Conservation (phyloP, 192 early-diverging fungal genomes). For the Linnemannia zychae region DNA sequence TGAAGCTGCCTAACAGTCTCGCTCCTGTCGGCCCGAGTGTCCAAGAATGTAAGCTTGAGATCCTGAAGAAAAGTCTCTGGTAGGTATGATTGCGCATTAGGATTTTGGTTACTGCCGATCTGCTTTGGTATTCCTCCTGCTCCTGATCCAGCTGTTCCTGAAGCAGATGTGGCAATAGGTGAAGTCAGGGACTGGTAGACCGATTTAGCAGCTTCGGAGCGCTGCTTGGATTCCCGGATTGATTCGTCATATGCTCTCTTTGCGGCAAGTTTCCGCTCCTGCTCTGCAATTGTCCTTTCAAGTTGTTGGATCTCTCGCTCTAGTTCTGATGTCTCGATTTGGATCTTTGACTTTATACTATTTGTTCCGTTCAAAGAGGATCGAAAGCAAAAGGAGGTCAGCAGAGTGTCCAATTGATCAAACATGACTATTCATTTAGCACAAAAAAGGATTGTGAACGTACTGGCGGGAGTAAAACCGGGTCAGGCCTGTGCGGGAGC, state of each 20-base stretch:
- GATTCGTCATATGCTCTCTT: constrained; percentile 40
- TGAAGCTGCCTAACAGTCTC: constrained; percentile 32
- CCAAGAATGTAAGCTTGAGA: constrained; percentile 37
- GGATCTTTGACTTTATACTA: constrained; percentile 42
- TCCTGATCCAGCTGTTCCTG: not conserved
- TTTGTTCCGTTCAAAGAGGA: not conserved
- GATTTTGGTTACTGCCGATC: not conserved
- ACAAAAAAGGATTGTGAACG: not conserved
- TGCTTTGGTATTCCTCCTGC: not conserved
- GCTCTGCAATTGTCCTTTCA: constrained; percentile 31
- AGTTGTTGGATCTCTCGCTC: constrained; percentile 39
- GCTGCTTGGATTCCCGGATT: constrained; percentile 27
- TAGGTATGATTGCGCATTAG: constrained; percentile 22
- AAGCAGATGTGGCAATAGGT: not conserved
- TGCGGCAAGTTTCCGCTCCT: constrained; percentile 36
- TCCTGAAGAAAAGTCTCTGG: constrained; percentile 45
- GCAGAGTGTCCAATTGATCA: not conserved
- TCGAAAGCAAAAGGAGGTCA: not conserved
- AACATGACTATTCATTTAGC: not conserved
- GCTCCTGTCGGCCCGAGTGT: constrained; percentile 28
- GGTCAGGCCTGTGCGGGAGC: constrained; percentile 4
- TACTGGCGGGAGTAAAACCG: constrained; percentile 45
- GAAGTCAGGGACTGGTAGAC: constrained; percentile 36
- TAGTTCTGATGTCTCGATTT: constrained; percentile 40
- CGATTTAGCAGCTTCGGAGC: constrained; percentile 35